A percentile compares a stretch with the other conserved stretches of the same genome.
Conservation (phyloP, 1,284 basidiomycete species). For the Cutaneotrichosporon spelunceum region DNA sequence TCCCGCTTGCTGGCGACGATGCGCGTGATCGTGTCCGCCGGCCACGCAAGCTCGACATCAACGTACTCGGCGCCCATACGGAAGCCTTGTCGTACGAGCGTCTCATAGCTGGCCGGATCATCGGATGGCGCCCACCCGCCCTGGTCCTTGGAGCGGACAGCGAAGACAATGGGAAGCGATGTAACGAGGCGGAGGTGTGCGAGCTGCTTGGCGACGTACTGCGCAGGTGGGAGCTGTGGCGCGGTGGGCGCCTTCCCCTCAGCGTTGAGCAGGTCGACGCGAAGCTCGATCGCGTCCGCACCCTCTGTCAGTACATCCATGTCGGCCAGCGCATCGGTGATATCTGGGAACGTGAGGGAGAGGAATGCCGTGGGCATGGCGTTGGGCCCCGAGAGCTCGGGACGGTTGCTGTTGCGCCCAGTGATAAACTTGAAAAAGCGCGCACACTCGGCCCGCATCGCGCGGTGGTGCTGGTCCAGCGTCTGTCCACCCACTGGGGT, state of each 20-base stretch:
- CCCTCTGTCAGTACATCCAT: constrained; percentile 76
- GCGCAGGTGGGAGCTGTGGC: constrained; percentile 63
- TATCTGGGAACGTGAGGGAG: constrained; percentile 84
- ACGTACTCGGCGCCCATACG: constrained; percentile 87
- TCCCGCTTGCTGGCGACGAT: constrained; percentile 65
- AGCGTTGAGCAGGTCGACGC: constrained; percentile 81
- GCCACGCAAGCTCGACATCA: constrained; percentile 82
- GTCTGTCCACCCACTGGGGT: constrained; percentile 38
- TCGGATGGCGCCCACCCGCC: constrained; percentile 88
- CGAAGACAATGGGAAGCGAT: constrained; percentile 84
- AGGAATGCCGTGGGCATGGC: constrained; percentile 78
- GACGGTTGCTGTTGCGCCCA: constrained; percentile 66
- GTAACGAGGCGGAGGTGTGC: constrained; percentile 73
- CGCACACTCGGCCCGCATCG: constrained; percentile 42
- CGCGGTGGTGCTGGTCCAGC: constrained; percentile 38
- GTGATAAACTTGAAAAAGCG: constrained; percentile 87
- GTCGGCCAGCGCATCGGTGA: constrained; percentile 66
- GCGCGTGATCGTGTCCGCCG: constrained; percentile 61
- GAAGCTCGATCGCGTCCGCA: constrained; percentile 86
- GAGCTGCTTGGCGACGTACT: constrained; percentile 79
- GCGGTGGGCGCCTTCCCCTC: constrained; percentile 48
- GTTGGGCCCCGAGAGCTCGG: constrained; percentile 48
- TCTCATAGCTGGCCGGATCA: constrained; percentile 68
- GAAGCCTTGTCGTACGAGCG: constrained; percentile 73
- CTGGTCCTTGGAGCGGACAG: constrained; percentile 80